These are phyloP conservation scores for Jaminaea rosea DNA, from an alignment of 1,284 basidiomycete genomes.

Conservation along the genomic window DNA sequence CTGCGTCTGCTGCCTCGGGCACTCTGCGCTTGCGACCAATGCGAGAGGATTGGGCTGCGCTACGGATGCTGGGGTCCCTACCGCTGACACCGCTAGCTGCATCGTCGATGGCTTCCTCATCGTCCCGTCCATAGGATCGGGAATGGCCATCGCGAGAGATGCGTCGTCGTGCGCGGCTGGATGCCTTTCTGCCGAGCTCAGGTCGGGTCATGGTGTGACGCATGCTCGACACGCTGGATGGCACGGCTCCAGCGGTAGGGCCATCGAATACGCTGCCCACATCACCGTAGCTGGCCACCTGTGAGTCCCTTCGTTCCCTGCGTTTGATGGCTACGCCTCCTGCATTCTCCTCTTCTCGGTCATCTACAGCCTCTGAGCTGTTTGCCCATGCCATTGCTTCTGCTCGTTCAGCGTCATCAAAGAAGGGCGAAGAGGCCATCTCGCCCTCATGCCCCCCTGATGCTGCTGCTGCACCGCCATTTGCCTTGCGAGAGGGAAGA, in stretches of 20 bases:
- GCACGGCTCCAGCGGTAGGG: slow-evolving; percentile 39
- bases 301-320: slow-evolving; percentile 34
- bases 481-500: slow-evolving; percentile 14
- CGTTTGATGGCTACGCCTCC: slow-evolving; percentile 7
- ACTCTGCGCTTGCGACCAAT: slow-evolving; percentile 19
- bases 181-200: slow-evolving; percentile 24
- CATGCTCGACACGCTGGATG: slow-evolving; percentile 36
- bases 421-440: slow-evolving; percentile 33
- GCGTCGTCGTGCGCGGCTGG: slow-evolving; percentile 26
- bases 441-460: neutral
- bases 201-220: slow-evolving; percentile 23
- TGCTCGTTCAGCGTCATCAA: slow-evolving; percentile 35
- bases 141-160: slow-evolving; percentile 28
- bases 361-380: slow-evolving; percentile 9
- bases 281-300: slow-evolving; percentile 44
- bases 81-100: slow-evolving; percentile 13
- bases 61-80: slow-evolving; percentile 9
- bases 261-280: slow-evolving; percentile 42
- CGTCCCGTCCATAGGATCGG: slow-evolving; percentile 15
- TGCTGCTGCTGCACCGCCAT: slow-evolving; percentile 1
- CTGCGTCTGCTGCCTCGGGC: slow-evolving; percentile 15
- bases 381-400: slow-evolving; percentile 36
- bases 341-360: neutral
- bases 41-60: slow-evolving; percentile 19
- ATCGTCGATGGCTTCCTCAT: slow-evolving; percentile 13